Evolutionary conservation across 1,139 yeast species (phyloP).

Genomic region (Debaryomyces udenii): DNA sequence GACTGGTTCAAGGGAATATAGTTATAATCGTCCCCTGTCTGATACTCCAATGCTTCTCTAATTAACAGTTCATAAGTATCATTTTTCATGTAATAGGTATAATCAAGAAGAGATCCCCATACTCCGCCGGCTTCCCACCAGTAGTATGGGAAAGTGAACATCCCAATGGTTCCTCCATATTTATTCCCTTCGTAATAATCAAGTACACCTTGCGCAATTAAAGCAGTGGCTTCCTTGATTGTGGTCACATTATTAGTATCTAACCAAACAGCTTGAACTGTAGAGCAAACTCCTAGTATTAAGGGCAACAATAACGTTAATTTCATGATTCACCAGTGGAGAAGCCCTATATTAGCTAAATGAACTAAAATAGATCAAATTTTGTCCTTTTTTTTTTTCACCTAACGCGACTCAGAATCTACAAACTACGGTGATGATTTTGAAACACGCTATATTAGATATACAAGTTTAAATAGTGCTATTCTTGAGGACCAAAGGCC

Average conservation of each 20-base stretch:
- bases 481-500: slow-evolving; percentile 16
- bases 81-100: slow-evolving; percentile 63
- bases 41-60: slow-evolving; percentile 62
- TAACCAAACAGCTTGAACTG: slow-evolving; percentile 29
- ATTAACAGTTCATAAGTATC: slow-evolving; percentile 58
- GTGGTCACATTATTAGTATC: slow-evolving; percentile 43
- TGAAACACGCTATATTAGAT: slow-evolving; percentile 1
- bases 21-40: slow-evolving; percentile 66
- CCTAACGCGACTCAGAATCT: too few species aligned
- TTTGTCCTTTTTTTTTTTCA: slow-evolving; percentile 1
- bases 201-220: slow-evolving; percentile 64
- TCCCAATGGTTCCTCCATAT: slow-evolving; percentile 76
- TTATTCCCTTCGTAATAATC: slow-evolving; percentile 69
- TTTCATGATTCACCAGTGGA: slow-evolving; percentile 2
- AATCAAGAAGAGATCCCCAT: slow-evolving; percentile 76
- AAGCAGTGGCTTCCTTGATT: slow-evolving; percentile 53
- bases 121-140: slow-evolving; percentile 98
- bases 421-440: too few species aligned
- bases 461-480: slow-evolving; percentile 3
- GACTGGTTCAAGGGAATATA: slow-evolving; percentile 78
- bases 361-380: slow-evolving; percentile 5
- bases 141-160: slow-evolving; percentile 76
- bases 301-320: slow-evolving; percentile 2
- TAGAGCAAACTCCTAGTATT: slow-evolving; percentile 9
- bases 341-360: neutral